Conservation (phyloP, 78 protist genomes). For the Dictyostelium firmibasis region DNA sequence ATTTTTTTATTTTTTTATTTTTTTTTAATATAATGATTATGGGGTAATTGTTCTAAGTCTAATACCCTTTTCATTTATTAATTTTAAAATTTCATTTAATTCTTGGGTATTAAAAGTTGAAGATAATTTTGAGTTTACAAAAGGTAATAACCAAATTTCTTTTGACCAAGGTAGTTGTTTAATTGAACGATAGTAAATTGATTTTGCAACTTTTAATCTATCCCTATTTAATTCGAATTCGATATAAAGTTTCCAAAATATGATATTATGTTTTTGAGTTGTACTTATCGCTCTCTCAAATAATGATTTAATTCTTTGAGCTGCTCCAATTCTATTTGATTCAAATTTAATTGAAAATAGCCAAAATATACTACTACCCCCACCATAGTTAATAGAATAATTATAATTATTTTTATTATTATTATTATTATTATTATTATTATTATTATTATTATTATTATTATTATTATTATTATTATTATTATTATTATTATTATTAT, state of each 20-base stretch:
- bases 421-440: background rate
- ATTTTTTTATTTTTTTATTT: background rate
- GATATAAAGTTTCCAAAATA: conserved; percentile 56
- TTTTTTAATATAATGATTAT: background rate
- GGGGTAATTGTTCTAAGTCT: background rate
- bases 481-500: background rate
- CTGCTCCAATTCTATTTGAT: conserved; percentile 22
- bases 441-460: background rate
- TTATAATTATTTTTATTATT: background rate
- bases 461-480: background rate
- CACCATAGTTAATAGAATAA: background rate
- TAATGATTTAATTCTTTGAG: conserved; percentile 38
- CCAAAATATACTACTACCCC: conserved; percentile 13
- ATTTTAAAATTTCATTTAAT: background rate
- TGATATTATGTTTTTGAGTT: conserved; percentile 12
- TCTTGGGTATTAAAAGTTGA: background rate
- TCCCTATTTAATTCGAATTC: conserved; percentile 22
- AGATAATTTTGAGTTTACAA: background rate
- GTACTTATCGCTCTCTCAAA: conserved; percentile 40
- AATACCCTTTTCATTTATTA: conserved; percentile 19
- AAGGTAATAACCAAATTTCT: conserved; percentile 57
- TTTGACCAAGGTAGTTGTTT: conserved; percentile 63
- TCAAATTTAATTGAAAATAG: conserved; percentile 40
- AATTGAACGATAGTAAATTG: conserved; percentile 55
- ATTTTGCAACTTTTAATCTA: background rate